Conservation (phyloP, 805 yeast genomes). For the Starmerella apis region DNA sequence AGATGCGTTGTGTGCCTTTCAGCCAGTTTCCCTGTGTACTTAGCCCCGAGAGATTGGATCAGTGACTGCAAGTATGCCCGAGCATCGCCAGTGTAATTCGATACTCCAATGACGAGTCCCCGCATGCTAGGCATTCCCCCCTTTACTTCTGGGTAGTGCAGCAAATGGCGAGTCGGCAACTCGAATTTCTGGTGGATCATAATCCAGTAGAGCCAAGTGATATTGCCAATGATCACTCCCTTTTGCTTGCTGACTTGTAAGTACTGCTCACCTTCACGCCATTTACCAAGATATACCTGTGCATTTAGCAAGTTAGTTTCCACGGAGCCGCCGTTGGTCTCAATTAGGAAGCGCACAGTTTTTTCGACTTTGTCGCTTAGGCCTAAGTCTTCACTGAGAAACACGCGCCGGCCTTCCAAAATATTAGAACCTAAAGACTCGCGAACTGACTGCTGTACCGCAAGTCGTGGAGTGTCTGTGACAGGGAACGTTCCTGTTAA, state of each 20-base stretch:
- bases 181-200: slow-evolving; percentile 46
- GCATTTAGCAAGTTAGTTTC: slow-evolving; percentile 29
- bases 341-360: slow-evolving; percentile 39
- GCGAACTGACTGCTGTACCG: slow-evolving; percentile 26
- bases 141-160: slow-evolving; percentile 59
- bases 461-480: slow-evolving; percentile 23
- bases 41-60: slow-evolving; percentile 61
- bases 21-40: slow-evolving; percentile 54
- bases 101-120: slow-evolving; percentile 50
- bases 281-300: slow-evolving; percentile 51
- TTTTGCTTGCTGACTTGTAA: slow-evolving; percentile 36
- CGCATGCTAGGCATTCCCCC: slow-evolving; percentile 45
- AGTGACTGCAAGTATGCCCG: slow-evolving; percentile 58
- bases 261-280: slow-evolving; percentile 50
- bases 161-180: slow-evolving; percentile 44
- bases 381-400: slow-evolving; percentile 45
- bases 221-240: slow-evolving; percentile 45
- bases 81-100: slow-evolving; percentile 81
- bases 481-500: slow-evolving; percentile 19
- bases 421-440: slow-evolving; percentile 23
- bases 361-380: slow-evolving; percentile 38
- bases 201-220: slow-evolving; percentile 68
- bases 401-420: slow-evolving; percentile 40
- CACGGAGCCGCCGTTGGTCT: slow-evolving; percentile 46
- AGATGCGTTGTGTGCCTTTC: slow-evolving; percentile 60